Base-by-base conservation (phyloP, 2,329 filamentous ascomycete species). In the Hansfordia pulvinata region DNA sequence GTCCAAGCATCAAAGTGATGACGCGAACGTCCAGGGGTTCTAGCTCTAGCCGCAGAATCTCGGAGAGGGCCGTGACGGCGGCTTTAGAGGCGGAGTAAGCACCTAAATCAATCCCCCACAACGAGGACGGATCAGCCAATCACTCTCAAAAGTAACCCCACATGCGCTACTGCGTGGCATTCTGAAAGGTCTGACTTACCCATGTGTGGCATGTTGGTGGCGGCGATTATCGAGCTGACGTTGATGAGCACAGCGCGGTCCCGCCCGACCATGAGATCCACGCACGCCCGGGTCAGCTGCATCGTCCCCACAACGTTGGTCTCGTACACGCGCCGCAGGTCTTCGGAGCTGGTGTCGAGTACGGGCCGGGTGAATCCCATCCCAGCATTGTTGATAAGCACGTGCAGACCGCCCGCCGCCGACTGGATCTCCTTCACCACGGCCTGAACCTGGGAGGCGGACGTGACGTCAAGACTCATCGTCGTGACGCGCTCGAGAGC, bases 401-500 rank as follows among this genome's bases (percentile, higher is more conserved):
- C 20, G 20, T 21, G 10, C 20, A 21, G 20, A 9, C 52, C 52
- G 8, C 42, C 44, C 0, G 50, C 53, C 10, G 32, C 12, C 6
- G 28, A 29, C 15, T 31, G 33, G 17, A 49, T 33, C 4, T 22
- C 10, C 4, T 25, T 26, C 12, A 37, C 39, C 17, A 35, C 36
- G 4, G 17, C 20, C 1, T 27, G 21, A 15, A 52, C 43, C 1
- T 46, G 49, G 4, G 36, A 12, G 3, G 21, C 10, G 3, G 41
- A 43, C 2, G 38, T 41, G 6, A 48, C 41, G 16, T 52, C 48
- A 5, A 54, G 38, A 3, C 20, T 21, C 1, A 54, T 30, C 6
- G 43, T 32, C 11, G 44, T 42, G 11, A 50, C 39, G 15, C 42
- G n/a, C n/a, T n/a, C 42, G 2, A 33, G 30, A 2, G 42, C 21